phyloP scores from a whole-genome alignment of 2,329 filamentous ascomycete species.

The Didymella glomerata region DNA sequence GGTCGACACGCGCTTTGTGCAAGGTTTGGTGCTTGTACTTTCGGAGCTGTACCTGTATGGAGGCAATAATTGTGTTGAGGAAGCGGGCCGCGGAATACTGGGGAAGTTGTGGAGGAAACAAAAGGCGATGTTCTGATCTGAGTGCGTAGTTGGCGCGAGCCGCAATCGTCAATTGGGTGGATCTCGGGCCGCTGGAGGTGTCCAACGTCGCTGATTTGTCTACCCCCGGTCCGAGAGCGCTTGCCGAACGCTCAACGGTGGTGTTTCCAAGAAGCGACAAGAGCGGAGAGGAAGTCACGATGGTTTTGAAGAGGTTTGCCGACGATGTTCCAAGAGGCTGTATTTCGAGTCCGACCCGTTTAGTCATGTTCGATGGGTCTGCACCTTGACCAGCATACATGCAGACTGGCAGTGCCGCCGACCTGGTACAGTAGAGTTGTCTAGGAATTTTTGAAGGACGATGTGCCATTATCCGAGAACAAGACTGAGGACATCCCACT shows the following conservation, averaged over 20 bases:
- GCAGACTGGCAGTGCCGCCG: too few relatives aligned
- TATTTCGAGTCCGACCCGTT: background rate
- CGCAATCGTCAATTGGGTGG: constrained; percentile 20
- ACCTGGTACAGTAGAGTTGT: too few relatives aligned
- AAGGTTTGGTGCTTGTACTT: constrained; percentile 13
- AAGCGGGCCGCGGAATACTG: constrained; percentile 17
- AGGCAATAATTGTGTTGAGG: constrained; percentile 1
- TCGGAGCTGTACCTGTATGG: constrained; percentile 25
- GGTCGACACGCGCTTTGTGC: constrained; percentile 13
- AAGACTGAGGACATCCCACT: too few relatives aligned
- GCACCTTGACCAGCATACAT: too few relatives aligned
- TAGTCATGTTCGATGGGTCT: too few relatives aligned
- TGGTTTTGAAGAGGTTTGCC: background rate
- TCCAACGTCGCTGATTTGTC: constrained; percentile 9
- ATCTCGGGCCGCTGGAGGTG: constrained; percentile 26
- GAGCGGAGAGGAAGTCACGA: constrained; percentile 4
- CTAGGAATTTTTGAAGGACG: too few relatives aligned
- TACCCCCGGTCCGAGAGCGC: constrained; percentile 26
- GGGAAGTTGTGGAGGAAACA: constrained; percentile 19
- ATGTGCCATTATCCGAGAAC: too few relatives aligned
- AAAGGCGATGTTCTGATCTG: constrained; percentile 8
- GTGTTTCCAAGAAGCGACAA: constrained; percentile 7
- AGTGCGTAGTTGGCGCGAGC: constrained; percentile 17
- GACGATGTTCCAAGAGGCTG: background rate
- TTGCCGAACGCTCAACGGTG: constrained; percentile 1